Conservation (phyloP, 2,329 filamentous ascomycete genomes). For the Thielaviopsis ethacetica region DNA sequence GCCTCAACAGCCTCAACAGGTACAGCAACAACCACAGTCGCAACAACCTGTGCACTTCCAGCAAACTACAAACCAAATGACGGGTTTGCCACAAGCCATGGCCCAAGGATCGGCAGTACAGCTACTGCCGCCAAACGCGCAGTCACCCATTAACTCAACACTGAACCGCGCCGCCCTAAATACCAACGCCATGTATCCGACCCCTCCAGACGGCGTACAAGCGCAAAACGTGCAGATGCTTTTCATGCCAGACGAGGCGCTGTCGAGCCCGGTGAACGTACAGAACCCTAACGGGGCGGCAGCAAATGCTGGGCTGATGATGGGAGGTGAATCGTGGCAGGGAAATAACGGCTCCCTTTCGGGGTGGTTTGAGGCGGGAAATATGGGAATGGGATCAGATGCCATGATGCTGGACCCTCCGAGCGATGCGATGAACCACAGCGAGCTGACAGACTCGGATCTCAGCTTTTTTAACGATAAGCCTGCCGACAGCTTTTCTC, state of each 20-base stretch:
- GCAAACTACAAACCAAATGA: background rate
- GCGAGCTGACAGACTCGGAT: slow-evolving; percentile 63
- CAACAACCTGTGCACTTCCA: background rate
- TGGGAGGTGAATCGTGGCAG: background rate
- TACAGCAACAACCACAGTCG: background rate
- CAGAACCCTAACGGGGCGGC: background rate
- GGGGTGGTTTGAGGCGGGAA: slow-evolving; percentile 44
- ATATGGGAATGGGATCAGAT: slow-evolving; percentile 28
- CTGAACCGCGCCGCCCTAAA: slow-evolving; percentile 32
- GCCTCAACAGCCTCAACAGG: background rate
- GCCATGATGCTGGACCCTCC: background rate
- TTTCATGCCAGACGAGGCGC: slow-evolving; percentile 35
- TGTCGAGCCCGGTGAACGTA: slow-evolving; percentile 30
- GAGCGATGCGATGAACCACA: slow-evolving; percentile 52
- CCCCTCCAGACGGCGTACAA: slow-evolving; percentile 51
- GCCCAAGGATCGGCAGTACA: slow-evolving; percentile 14
- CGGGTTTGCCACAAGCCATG: background rate
- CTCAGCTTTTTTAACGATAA: slow-evolving; percentile 67
- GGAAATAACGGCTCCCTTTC: slow-evolving; percentile 23
- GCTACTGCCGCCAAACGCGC: slow-evolving; percentile 27
- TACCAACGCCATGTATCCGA: slow-evolving; percentile 48
- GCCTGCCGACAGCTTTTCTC: background rate
- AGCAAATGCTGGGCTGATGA: background rate
- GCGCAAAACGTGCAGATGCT: slow-evolving; percentile 16
- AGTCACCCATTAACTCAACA: slow-evolving; percentile 29